Evolutionary conservation across 176 grass and related monocot genomes (phyloP), one percentile per base, ranked within the genome.

Genomic region (Musa troglodytarum): DNA sequence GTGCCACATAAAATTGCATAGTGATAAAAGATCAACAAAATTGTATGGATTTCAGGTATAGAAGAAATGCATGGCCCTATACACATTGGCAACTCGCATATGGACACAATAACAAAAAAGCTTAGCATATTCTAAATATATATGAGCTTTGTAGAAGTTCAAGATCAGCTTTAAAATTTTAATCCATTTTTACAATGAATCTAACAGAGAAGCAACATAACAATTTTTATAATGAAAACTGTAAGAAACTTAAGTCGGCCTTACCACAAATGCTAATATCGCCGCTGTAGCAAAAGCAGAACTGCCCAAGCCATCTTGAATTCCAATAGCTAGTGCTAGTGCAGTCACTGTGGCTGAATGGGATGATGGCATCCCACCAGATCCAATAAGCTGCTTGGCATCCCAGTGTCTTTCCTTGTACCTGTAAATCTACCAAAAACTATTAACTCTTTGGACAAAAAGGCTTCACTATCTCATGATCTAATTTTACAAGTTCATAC

Each of bases 341-440:
- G 95, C 95, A 80, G 88, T 87, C 23, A 92, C 95, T 26, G 91
- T 99, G 69, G 90, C 90, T 20, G 90, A 99, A 76, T 99, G 95
- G 55, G 95, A 99, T 43, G 95, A 99, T 74, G 95, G 90, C 95
- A 99, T 99, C 21, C 95, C 95, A 52, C 95, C 95, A 71, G 95
- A 89, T 76, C 88, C 88, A 83, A 99, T 86, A 71, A 99, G 82
- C 74, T 89, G 90, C 50, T 81, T 91, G 26, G 81, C 90, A 86
- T 99, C 91, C 95, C 95, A 99, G 49, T 75, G 88, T 23, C 82
- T 87, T 72, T 94, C 95, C 70, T 94, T 91, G 70, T 92, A 99
- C 95, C 90, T 94, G 75, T 54, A 82, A 78, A 50, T 49, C 80
- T 59, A 68, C 9, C 49, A 28, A 12, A 52, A 71, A 20, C 11